A percentile compares a stretch with the other conserved stretches of the same genome.
Conservation (phyloP, 192 early-diverging fungal species). For the Paraglomus occultum region DNA sequence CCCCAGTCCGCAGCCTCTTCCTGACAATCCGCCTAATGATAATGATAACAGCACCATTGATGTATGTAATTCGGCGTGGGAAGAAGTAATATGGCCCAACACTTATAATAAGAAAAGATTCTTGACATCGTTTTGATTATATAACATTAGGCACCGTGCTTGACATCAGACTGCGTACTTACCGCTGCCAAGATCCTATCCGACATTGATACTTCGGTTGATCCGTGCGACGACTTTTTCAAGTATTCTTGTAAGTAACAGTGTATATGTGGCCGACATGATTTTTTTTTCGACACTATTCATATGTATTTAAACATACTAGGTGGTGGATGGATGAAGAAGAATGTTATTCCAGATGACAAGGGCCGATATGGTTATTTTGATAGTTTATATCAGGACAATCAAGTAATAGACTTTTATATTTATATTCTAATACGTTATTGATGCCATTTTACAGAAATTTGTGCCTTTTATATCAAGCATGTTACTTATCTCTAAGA, state of each 20-base stretch:
- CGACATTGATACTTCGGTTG: conserved; percentile 50
- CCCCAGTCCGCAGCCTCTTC: not conserved
- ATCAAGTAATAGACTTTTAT: conserved; percentile 36
- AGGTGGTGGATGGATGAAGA: conserved; percentile 60
- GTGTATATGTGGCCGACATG: not conserved
- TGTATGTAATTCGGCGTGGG: no score
- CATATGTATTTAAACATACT: not conserved
- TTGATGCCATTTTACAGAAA: not conserved
- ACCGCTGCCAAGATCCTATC: conserved; percentile 51
- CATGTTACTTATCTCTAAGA: conserved; percentile 5
- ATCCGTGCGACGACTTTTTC: conserved; percentile 72
- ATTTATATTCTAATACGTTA: conserved; percentile 9
- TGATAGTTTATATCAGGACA: conserved; percentile 40
- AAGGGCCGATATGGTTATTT: conserved; percentile 49
- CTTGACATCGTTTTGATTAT: no score
- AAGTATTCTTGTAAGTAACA: conserved; percentile 55
- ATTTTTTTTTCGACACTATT: not conserved
- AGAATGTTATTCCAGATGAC: conserved; percentile 59
- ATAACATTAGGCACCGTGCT: conserved; percentile 43
- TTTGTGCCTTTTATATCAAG: not conserved
- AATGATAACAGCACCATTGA: no score
- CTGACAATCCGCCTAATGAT: not conserved
- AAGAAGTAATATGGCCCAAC: no score
- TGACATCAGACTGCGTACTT: conserved; percentile 52
- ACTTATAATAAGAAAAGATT: no score